These are phyloP conservation scores for Amphibolis antarctica DNA, from an alignment of 106 monocot species.

Conservation along the genomic window DNA sequence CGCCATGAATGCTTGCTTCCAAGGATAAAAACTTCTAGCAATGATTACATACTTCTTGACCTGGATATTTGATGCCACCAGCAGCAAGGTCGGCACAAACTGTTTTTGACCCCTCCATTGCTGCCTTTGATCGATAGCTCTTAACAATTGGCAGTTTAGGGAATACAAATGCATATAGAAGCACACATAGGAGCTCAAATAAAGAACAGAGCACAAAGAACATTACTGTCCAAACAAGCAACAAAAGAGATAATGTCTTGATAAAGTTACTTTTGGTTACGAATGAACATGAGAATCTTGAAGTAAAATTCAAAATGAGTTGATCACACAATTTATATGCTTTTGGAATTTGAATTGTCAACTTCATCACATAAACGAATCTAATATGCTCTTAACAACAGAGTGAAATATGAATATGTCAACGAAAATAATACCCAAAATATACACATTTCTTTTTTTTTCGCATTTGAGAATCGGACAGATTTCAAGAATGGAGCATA, in stretches of 20 bases:
- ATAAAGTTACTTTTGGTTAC: too few relatives aligned
- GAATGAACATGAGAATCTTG: too few relatives aligned
- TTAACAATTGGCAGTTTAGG: slow-evolving; percentile 61
- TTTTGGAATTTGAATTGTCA: too few relatives aligned
- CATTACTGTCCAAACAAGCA: slow-evolving; percentile 3
- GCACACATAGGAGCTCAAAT: slow-evolving; percentile 60
- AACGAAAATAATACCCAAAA: too few relatives aligned
- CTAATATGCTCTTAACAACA: too few relatives aligned
- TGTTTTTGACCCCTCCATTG: slow-evolving; percentile 47
- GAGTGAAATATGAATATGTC: too few relatives aligned
- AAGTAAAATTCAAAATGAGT: too few relatives aligned
- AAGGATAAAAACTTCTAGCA: neutral
- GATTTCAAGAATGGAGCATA: too few relatives aligned
- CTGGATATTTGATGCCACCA: slow-evolving; percentile 30
- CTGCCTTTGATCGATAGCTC: slow-evolving; percentile 15
- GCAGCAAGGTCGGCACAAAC: slow-evolving; percentile 83
- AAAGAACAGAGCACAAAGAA: slow-evolving; percentile 27
- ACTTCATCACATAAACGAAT: too few relatives aligned
- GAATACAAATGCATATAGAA: slow-evolving; percentile 77
- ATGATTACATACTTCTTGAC: neutral
- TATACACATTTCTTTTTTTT: too few relatives aligned
- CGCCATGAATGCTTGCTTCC: neutral
- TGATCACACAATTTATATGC: too few relatives aligned
- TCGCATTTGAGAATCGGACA: too few relatives aligned
- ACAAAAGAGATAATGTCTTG: neutral